Conservation (phyloP, 2,329 filamentous ascomycete genomes). For the Calonectria pteridis region DNA sequence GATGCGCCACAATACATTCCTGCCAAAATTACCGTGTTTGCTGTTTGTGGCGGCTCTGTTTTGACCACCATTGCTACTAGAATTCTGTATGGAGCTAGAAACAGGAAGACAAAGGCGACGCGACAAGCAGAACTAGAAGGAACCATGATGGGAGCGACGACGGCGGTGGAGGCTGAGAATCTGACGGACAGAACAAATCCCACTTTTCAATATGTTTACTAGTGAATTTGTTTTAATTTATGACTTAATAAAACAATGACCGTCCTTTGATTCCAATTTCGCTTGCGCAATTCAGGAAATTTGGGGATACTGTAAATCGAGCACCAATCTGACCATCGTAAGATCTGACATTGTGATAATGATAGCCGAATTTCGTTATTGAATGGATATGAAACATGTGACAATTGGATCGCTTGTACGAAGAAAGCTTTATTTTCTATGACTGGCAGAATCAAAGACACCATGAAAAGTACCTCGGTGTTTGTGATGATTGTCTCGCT, state of each 20-base stretch:
- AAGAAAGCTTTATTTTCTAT: neutral
- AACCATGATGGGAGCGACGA: neutral
- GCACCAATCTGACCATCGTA: neutral
- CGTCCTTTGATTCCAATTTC: neutral
- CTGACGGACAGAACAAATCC: slow-evolving; percentile 28
- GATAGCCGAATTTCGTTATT: neutral
- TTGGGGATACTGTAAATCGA: neutral
- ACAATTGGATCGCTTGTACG: neutral
- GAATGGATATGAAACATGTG: neutral
- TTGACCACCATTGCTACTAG: slow-evolving; percentile 27
- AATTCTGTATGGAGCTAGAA: slow-evolving; percentile 29
- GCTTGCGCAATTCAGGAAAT: neutral
- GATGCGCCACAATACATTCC: slow-evolving; percentile 64
- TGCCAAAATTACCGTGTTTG: slow-evolving; percentile 54
- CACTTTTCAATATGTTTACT: slow-evolving; percentile 30
- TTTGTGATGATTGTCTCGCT: neutral
- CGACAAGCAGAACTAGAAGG: neutral
- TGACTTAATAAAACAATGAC: neutral
- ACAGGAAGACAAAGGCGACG: slow-evolving; percentile 11
- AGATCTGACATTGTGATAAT: neutral
- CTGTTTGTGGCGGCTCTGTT: slow-evolving; percentile 23
- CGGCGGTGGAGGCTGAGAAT: neutral
- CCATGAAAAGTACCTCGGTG: neutral
- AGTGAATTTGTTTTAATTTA: neutral
- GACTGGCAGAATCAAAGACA: neutral